Evolutionary conservation across 257 asterid genomes (phyloP).

Genomic region (Solanum chmielewskii): DNA sequence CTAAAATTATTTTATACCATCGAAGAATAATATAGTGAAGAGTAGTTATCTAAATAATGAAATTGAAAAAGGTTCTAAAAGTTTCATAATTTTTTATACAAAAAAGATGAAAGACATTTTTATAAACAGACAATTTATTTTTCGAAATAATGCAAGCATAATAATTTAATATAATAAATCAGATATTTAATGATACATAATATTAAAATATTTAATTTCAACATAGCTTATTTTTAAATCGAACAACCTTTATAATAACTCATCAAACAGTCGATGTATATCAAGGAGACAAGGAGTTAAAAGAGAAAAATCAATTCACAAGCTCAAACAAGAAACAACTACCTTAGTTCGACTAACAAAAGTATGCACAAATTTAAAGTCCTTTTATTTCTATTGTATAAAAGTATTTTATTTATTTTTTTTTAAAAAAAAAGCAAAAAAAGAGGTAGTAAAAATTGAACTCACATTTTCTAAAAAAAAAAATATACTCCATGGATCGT

Average conservation of each 20-base stretch:
- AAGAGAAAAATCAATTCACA: background rate
- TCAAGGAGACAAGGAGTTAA: background rate
- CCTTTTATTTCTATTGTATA: background rate
- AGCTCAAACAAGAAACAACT: background rate
- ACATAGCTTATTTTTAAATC: too few species aligned
- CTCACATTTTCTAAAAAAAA: background rate
- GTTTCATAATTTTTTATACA: too few species aligned
- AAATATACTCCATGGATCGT: background rate
- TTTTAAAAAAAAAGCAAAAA: background rate
- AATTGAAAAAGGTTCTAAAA: too few species aligned
- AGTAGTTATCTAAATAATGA: background rate
- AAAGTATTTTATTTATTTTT: too few species aligned
- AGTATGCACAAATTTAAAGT: background rate
- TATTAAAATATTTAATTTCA: too few species aligned
- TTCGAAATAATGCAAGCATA: background rate
- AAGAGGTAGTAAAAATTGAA: background rate
- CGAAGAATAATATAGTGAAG: background rate
- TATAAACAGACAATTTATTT: too few species aligned
- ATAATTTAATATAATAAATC: too few species aligned
- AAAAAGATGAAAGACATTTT: too few species aligned
- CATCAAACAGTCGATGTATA: background rate
- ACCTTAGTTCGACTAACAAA: background rate
- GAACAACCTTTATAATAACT: background rate
- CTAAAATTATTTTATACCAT: background rate
- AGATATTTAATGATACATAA: too few species aligned